These are phyloP conservation scores for Angomonas ambiguus DNA, from an alignment of 208 protist genomes.

Conservation along the genomic window DNA sequence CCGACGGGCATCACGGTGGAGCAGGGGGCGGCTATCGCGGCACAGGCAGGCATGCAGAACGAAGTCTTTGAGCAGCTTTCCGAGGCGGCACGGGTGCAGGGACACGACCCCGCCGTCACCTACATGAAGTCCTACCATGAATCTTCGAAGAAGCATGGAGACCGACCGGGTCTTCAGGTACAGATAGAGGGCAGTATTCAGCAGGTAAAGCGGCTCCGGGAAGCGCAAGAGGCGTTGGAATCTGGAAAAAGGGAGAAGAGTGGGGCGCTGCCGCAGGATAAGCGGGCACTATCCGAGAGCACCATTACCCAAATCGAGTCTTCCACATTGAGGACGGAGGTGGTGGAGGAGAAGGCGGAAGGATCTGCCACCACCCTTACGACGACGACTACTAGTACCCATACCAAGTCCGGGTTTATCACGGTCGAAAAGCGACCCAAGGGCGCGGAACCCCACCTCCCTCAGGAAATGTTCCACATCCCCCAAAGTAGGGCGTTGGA, in stretches of 20 bases:
- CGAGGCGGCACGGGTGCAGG: constrained; percentile 49
- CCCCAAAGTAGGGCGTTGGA: constrained; percentile 52
- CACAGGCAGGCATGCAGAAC: constrained; percentile 68
- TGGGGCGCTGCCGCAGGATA: constrained; percentile 14
- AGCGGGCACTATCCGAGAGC: constrained; percentile 15
- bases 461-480: constrained; percentile 63
- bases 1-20: constrained; percentile 81
- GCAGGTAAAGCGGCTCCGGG: constrained; percentile 47
- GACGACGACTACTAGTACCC: not conserved
- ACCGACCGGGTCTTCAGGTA: constrained; percentile 54
- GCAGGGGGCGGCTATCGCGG: constrained; percentile 71
- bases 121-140: constrained; percentile 57
- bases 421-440: constrained; percentile 44
- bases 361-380: not conserved
- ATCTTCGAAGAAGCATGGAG: constrained; percentile 54
- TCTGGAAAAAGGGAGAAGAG: not conserved
- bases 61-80: constrained; percentile 75
- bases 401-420: constrained; percentile 43
- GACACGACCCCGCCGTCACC: constrained; percentile 50
- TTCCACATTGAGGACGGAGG: not conserved
- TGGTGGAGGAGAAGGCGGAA: not conserved
- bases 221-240: constrained; percentile 26
- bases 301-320: constrained; percentile 18
- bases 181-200: constrained; percentile 70
- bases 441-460: constrained; percentile 61